Base-by-base conservation (phyloP, 441 rosid species). In the Theobroma grandiflorum region DNA sequence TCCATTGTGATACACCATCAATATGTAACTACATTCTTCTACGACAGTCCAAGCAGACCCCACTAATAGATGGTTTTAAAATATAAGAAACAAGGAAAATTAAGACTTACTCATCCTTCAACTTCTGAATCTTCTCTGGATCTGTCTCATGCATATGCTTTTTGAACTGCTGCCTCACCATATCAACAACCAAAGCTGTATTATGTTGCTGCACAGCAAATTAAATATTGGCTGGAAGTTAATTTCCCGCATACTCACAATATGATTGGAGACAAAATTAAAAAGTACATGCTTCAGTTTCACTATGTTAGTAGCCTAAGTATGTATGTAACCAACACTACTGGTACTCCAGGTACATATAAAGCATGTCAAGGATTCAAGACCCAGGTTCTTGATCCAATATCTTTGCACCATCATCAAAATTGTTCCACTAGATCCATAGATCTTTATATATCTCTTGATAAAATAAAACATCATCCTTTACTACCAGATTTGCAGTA, bases 131-230 rank as follows among this genome's bases (percentile, higher is more conserved):
- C 87, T 95, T 94, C 79, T 89, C 94, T 3, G 97, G 95, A 85
- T 97, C 97, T 4, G 89, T 89, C 94, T 93, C 99, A 52, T 90
- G 90, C 91, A 86, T 93, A 85, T 97, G 85, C 86, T 82, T 91
- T 85, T 85, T 94, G 82, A 97, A 97, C 82, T 97, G 98, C 83
- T 93, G 95, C 82, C 99, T 92, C 71, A 97, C 97, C 91, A 93
- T 87, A 58, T 88, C 86, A 81, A 95, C 90, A 82, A 97, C 87
- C 53, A 97, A 91, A 70, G 75, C 82, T 0, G 99, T 92, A 85
- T 97, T 97, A 84, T 95, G 92, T 88, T 97, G 91, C 99, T 95
- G 94, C 90, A 85, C 15, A 43, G 63, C 18, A 70, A 70, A 71
- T 59, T 69, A 67, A 69, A 18, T 75, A 37, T 42, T 20, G 33